Evolutionary conservation across 2,329 filamentous ascomycete species (phyloP).

Genomic region (Ceratocystis ficicola): DNA sequence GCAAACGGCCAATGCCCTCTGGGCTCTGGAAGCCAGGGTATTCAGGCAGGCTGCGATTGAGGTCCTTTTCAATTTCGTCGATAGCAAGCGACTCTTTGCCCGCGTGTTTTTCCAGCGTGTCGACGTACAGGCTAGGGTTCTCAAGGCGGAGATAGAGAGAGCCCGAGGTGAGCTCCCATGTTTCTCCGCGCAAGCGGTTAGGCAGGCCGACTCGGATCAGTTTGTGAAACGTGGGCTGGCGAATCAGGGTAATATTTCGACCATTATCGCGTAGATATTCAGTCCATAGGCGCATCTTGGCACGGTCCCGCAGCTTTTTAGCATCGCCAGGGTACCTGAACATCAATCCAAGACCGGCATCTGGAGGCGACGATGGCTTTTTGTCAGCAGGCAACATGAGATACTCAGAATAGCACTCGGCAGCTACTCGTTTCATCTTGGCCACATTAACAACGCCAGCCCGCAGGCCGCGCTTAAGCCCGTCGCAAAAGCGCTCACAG

Average conservation of each 20-base stretch:
- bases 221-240: constrained; percentile 96
- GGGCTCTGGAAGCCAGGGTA: constrained; percentile 96
- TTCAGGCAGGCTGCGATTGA: constrained; percentile 91
- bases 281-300: constrained; percentile 95
- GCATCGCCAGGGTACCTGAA: constrained; percentile 93
- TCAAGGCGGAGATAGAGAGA: constrained; percentile 81
- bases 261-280: constrained; percentile 95
- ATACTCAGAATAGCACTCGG: constrained; percentile 86
- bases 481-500: constrained; percentile 93
- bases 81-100: constrained; percentile 88
- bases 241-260: constrained; percentile 78
- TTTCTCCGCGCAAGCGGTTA: constrained; percentile 82
- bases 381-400: constrained; percentile 52
- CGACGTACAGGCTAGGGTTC: constrained; percentile 67
- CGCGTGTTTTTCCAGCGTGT: constrained; percentile 71
- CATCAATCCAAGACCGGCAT: constrained; percentile 81
- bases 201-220: constrained; percentile 89
- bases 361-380: constrained; percentile 41
- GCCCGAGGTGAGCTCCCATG: constrained; percentile 90
- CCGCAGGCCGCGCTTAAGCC: constrained; percentile 77
- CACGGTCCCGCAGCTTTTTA: constrained; percentile 82
- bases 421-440: constrained; percentile 66
- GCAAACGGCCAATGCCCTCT: constrained; percentile 80
- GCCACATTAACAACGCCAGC: constrained; percentile 79
- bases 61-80: constrained; percentile 96